These are phyloP conservation scores for Blakeslea trispora DNA, from an alignment of 371 early-diverging fungal genomes.

Conservation along the genomic window DNA sequence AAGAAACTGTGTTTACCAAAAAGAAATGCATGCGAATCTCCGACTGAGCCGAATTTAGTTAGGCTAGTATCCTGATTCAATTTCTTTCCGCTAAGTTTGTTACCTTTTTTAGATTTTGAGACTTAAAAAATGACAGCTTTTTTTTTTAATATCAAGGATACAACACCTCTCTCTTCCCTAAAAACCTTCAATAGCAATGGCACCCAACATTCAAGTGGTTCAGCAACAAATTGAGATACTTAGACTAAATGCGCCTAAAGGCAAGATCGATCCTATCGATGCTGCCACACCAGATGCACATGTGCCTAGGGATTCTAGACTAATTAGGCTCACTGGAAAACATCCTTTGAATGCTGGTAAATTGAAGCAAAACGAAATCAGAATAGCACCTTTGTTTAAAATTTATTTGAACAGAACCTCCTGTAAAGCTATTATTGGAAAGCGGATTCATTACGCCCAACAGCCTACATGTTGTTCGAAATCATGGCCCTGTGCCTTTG, in stretches of 20 bases:
- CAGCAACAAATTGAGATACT: not conserved
- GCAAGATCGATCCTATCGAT: slow-evolving; percentile 33
- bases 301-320: slow-evolving; percentile 46
- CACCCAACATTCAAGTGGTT: slow-evolving; percentile 9
- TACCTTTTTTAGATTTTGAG: slow-evolving; percentile 3
- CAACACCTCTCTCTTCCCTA: not conserved
- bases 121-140: not conserved
- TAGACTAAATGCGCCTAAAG: not conserved
- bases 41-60: too few relatives aligned
- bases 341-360: slow-evolving; percentile 64
- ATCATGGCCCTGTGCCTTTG: slow-evolving; percentile 85
- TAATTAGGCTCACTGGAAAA: slow-evolving; percentile 54
- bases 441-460: slow-evolving; percentile 60
- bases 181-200: slow-evolving; percentile 1
- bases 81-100: slow-evolving; percentile 3
- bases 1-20: too few relatives aligned
- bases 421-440: slow-evolving; percentile 46
- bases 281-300: slow-evolving; percentile 50
- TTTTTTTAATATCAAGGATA: not conserved
- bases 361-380: not conserved
- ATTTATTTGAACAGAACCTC: slow-evolving; percentile 37
- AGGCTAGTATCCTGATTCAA: too few relatives aligned
- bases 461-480: slow-evolving; percentile 68
- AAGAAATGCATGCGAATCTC: too few relatives aligned
- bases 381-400: not conserved